Conservation (phyloP, 306 rosid genomes). For the Cucumis melo region DNA sequence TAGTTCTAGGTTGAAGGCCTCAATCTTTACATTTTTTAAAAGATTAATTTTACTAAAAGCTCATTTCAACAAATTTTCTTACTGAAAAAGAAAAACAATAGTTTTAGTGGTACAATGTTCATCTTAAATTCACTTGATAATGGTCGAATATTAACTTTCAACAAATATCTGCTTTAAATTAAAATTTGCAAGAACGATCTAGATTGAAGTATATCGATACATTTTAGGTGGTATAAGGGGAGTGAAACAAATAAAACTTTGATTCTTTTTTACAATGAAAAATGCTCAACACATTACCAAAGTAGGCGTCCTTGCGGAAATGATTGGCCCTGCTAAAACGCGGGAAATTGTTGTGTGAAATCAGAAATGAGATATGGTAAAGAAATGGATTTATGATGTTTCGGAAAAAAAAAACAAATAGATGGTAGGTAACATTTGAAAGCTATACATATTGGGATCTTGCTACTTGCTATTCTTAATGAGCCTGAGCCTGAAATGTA, state of each 20-base stretch:
- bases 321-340: not conserved
- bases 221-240: no score
- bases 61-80: no score
- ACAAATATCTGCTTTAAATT: no score
- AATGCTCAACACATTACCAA: not conserved
- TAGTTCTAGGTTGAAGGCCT: no score
- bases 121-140: no score
- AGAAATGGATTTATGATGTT: not conserved
- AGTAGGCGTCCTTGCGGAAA: not conserved
- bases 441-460: slow-evolving; percentile 1
- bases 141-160: no score
- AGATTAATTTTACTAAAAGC: no score
- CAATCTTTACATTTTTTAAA: no score
- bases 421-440: not conserved
- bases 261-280: not conserved
- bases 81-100: no score
- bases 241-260: not conserved
- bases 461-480: not conserved
- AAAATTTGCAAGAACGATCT: no score
- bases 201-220: no score
- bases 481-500: slow-evolving; percentile 14
- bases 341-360: not conserved
- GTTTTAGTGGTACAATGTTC: no score
- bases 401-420: not conserved
- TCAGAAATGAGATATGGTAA: not conserved